phyloP scores from a whole-genome alignment of 768 basidiomycete genomes.

The Auricularia sp. region DNA sequence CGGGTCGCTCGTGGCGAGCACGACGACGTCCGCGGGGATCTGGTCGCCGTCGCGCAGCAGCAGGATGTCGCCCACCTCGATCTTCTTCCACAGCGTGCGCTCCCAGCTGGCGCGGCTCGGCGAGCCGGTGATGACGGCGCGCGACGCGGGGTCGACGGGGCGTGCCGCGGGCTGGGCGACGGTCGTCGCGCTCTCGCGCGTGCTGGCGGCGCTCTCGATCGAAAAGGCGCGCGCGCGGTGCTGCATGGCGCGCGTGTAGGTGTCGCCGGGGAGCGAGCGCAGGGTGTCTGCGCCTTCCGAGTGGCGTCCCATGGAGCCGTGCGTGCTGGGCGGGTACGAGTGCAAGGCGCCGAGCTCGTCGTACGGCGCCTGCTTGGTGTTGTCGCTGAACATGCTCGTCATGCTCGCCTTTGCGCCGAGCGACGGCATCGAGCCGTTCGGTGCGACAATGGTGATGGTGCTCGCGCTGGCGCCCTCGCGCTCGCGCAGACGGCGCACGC shows the following conservation, averaged over 20 bases:
- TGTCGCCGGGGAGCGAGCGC: background rate
- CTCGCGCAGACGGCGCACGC: slow-evolving; percentile 32
- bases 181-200: background rate
- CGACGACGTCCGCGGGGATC: slow-evolving; percentile 90
- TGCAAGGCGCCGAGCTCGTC: background rate
- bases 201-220: background rate
- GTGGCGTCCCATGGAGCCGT: background rate
- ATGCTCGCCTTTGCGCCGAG: slow-evolving; percentile 19
- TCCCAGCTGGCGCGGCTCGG: slow-evolving; percentile 53
- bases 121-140: background rate
- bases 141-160: background rate
- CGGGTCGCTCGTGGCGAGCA: slow-evolving; percentile 83
- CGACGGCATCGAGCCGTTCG: slow-evolving; percentile 14
- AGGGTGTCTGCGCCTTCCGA: background rate
- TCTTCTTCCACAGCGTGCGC: slow-evolving; percentile 95
- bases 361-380: background rate
- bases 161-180: background rate
- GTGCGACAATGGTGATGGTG: background rate
- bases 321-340: background rate
- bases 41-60: slow-evolving; percentile 88
- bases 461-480: background rate
- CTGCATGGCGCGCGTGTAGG: background rate
- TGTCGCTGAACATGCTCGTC: slow-evolving; percentile 7
- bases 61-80: slow-evolving; percentile 95
- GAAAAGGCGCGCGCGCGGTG: background rate